These are phyloP conservation scores for Phytophthora cryptogea DNA, from an alignment of 352 stramenopile species.

Conservation along the genomic window DNA sequence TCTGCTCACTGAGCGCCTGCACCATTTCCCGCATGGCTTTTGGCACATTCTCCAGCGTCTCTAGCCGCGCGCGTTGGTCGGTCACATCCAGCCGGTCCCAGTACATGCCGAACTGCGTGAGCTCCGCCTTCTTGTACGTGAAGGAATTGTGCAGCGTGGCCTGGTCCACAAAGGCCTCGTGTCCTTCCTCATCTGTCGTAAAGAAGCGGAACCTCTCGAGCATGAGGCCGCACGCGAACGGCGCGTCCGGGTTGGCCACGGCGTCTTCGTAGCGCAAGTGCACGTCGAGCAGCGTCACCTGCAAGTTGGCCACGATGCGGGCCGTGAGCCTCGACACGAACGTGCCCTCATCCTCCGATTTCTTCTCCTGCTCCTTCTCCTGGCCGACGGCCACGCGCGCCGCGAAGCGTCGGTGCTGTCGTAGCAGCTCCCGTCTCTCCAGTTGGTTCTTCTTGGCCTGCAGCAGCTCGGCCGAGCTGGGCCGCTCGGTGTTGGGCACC, in stretches of 20 bases:
- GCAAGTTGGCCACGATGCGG: slow-evolving; percentile 81
- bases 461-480: slow-evolving; percentile 51
- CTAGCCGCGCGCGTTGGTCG: slow-evolving; percentile 34
- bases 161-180: slow-evolving; percentile 74
- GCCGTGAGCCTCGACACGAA: slow-evolving; percentile 79
- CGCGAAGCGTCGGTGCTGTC: slow-evolving; percentile 71
- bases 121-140: slow-evolving; percentile 64
- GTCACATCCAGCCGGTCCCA: slow-evolving; percentile 60
- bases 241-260: slow-evolving; percentile 57
- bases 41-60: slow-evolving; percentile 41
- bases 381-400: slow-evolving; percentile 34
- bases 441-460: slow-evolving; percentile 65
- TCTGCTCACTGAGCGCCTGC: slow-evolving; percentile 24
- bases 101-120: slow-evolving; percentile 60
- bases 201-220: slow-evolving; percentile 69
- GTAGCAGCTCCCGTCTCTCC: slow-evolving; percentile 69
- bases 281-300: slow-evolving; percentile 74
- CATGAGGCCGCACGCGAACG: slow-evolving; percentile 78
- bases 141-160: slow-evolving; percentile 41
- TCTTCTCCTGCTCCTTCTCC: slow-evolving; percentile 11
- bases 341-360: slow-evolving; percentile 70
- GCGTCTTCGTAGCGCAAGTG: slow-evolving; percentile 83
- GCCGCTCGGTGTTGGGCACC: slow-evolving; percentile 59
- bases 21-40: slow-evolving; percentile 61
- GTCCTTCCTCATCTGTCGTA: slow-evolving; percentile 70